Conservation (phyloP, 371 early-diverging fungal genomes). For the Umbelopsis sp. region DNA sequence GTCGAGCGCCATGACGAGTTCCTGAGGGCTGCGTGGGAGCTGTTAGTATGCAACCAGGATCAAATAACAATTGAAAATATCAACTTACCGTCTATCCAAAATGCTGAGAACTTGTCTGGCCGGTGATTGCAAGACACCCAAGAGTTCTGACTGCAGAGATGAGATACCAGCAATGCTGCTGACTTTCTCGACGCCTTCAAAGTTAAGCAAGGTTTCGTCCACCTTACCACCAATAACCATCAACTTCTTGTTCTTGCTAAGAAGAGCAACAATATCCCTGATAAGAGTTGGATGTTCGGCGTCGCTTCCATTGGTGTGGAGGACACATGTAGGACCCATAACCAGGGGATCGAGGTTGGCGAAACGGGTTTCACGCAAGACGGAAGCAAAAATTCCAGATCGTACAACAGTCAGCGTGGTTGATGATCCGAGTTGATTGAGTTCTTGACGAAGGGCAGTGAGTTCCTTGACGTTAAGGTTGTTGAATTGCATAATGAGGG, state of each 20-base stretch:
- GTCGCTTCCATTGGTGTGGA: slow-evolving; percentile 49
- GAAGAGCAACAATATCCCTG: slow-evolving; percentile 47
- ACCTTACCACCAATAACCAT: slow-evolving; percentile 67
- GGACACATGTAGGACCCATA: slow-evolving; percentile 60
- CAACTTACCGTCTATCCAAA: slow-evolving; percentile 32
- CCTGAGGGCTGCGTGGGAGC: not conserved
- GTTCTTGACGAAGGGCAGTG: slow-evolving; percentile 55
- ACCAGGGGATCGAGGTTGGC: slow-evolving; percentile 61
- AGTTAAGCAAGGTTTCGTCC: slow-evolving; percentile 56
- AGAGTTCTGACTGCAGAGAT: slow-evolving; percentile 55
- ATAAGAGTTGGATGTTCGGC: slow-evolving; percentile 46
- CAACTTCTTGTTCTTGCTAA: slow-evolving; percentile 66
- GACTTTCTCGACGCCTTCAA: slow-evolving; percentile 57
- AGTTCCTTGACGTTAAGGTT: slow-evolving; percentile 68
- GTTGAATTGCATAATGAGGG: slow-evolving; percentile 72
- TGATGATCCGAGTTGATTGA: slow-evolving; percentile 37
- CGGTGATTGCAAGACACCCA: slow-evolving; percentile 62
- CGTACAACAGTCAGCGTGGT: slow-evolving; percentile 55
- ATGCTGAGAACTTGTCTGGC: slow-evolving; percentile 57
- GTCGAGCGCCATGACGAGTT: slow-evolving; percentile 7
- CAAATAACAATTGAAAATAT: not conserved
- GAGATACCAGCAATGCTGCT: slow-evolving; percentile 61
- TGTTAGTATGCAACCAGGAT: not conserved
- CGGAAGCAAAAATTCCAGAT: slow-evolving; percentile 58
- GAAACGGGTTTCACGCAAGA: slow-evolving; percentile 56